Evolutionary conservation across 202 grass and related monocot species (phyloP).

Genomic region (Carex arenaria): DNA sequence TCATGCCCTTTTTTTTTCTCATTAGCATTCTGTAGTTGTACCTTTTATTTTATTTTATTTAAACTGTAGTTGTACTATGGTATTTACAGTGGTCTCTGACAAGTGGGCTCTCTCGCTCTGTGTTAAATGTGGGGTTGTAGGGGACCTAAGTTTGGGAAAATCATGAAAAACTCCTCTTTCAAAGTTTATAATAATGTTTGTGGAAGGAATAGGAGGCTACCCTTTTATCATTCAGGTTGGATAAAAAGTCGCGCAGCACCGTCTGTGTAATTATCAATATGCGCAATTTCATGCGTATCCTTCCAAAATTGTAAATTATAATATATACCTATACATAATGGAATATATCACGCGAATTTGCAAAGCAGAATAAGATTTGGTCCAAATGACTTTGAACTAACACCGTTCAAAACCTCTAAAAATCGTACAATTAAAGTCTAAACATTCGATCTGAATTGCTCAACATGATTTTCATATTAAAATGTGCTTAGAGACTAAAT

Average conservation of each 20-base stretch:
- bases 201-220: slow-evolving; percentile 11
- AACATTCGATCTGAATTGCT: too few species aligned
- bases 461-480: too few species aligned
- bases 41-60: too few species aligned
- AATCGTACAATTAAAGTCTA: too few species aligned
- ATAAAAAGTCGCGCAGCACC: slow-evolving; percentile 6
- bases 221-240: slow-evolving; percentile 4
- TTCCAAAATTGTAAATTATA: background rate
- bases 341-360: background rate
- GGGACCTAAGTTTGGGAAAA: background rate
- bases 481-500: too few species aligned
- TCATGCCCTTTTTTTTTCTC: background rate
- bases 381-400: too few species aligned
- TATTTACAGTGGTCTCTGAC: background rate
- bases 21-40: background rate
- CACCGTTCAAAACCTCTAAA: too few species aligned
- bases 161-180: slow-evolving; percentile 9
- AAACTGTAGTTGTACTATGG: background rate
- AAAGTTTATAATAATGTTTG: slow-evolving; percentile 16
- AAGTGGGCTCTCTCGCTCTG: background rate
- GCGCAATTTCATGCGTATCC: background rate
- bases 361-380: too few species aligned
- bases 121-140: background rate
- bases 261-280: slow-evolving; percentile 8
- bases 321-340: background rate